Percentiles rank a stretch among this genome's conserved stretches.
phyloP scores from a whole-genome alignment of 345 rosid genomes.

The Populus euphratica region DNA sequence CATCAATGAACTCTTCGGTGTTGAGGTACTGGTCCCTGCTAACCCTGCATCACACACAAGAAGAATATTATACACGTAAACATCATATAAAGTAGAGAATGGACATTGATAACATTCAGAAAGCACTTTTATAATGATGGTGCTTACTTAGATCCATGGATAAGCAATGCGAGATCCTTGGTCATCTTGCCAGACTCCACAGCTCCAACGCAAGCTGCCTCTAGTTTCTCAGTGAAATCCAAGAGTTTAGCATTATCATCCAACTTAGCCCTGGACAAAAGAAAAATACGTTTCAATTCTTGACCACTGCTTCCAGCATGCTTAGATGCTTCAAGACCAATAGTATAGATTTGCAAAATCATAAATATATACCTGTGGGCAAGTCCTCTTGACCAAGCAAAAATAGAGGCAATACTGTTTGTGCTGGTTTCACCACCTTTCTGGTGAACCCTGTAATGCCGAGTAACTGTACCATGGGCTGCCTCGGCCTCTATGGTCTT shows the following conservation, averaged over 20 bases:
- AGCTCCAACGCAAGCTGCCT: constrained; percentile 77
- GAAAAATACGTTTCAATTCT: background rate
- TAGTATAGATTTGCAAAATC: background rate
- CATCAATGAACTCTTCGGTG: constrained; percentile 96
- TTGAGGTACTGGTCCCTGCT: constrained; percentile 72
- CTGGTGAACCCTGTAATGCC: constrained; percentile 96
- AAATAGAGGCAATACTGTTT: constrained; percentile 97
- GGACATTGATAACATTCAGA: background rate
- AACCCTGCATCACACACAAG: constrained; percentile 42
- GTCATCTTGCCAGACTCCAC: constrained; percentile 99
- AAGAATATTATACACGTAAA: background rate
- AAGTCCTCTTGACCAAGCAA: constrained; percentile 98
- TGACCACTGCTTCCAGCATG: background rate
- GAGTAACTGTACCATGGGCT: constrained; percentile 95
- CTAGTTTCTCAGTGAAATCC: constrained; percentile 86
- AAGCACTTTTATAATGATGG: background rate
- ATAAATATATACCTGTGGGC: constrained; percentile 66
- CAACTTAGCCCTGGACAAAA: constrained; percentile 72
- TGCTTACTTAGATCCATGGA: constrained; percentile 75
- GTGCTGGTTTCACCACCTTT: constrained; percentile 99
- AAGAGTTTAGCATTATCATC: constrained; percentile 73
- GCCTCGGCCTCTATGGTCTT: constrained; percentile 99
- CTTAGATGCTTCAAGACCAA: background rate
- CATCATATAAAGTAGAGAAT: background rate
- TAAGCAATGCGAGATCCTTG: constrained; percentile 90